These are phyloP conservation scores for Amphichorda felina DNA, from an alignment of 2,329 filamentous ascomycete genomes.

Conservation along the genomic window DNA sequence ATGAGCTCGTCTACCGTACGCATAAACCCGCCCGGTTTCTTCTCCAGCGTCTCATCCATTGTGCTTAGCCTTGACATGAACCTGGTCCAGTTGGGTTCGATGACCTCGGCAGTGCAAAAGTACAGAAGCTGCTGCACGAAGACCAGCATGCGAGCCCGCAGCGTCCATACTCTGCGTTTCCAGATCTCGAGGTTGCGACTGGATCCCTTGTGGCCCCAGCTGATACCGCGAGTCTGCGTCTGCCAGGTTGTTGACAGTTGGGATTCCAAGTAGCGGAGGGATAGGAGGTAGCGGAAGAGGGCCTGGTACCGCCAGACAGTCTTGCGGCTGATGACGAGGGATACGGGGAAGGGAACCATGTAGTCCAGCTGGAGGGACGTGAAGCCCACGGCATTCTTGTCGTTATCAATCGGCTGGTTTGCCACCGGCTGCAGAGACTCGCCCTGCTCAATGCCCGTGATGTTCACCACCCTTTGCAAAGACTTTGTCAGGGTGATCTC, in stretches of 20 bases:
- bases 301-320: conserved; percentile 96
- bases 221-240: conserved; percentile 68
- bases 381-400: conserved; percentile 81
- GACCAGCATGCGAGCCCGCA: conserved; percentile 87
- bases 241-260: conserved; percentile 83
- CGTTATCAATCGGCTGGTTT: conserved; percentile 57
- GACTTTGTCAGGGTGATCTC: conserved; percentile 87
- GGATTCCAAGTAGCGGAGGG: conserved; percentile 78
- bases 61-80: conserved; percentile 79
- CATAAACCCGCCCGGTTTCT: conserved; percentile 21
- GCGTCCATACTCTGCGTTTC: conserved; percentile 86
- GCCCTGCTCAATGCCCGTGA: conserved; percentile 88
- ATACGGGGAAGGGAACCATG: conserved; percentile 85
- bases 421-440: conserved; percentile 62
- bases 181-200: conserved; percentile 70
- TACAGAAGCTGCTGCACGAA: conserved; percentile 96
- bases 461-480: conserved; percentile 91
- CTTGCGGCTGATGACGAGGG: conserved; percentile 88
- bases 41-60: conserved; percentile 28
- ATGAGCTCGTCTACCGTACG: conserved; percentile 94
- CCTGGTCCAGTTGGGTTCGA: conserved; percentile 93
- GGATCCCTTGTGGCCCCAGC: conserved; percentile 73
- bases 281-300: conserved; percentile 87
- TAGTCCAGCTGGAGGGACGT: conserved; percentile 93
- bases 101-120: conserved; percentile 93